Base-by-base conservation (phyloP, 2,329 filamentous ascomycete species). In the Scedosporium dehoogii region DNA sequence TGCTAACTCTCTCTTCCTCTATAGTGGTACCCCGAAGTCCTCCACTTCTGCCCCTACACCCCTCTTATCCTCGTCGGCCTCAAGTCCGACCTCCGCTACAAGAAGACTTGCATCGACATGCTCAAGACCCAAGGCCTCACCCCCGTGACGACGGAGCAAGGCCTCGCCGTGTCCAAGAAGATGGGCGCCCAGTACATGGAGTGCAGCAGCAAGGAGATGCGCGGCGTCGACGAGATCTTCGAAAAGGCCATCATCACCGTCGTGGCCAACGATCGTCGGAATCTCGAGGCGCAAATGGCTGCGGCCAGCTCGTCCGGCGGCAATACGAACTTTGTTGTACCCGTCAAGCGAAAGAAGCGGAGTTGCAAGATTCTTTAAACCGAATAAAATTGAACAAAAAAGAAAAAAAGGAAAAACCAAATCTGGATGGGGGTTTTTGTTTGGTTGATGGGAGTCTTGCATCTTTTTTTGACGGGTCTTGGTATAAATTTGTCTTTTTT, bases 21-120 rank as follows among this genome's bases (percentile, higher is more conserved):
- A 61, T 69, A 97, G 94, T 99, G 94, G 94, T 99, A 97, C 72
- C 94, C 94, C 64, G 94, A 99, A 80, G 94, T 99, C 70, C 86
- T 97, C 62, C 94, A 99, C 77, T 99, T 99, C 81, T 97, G 94
- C 78, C 94, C 94, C 16, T 96, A 94, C 70, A 97, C 93, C 1
- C 94, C 94, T 25, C 87, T 99, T 67, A 89, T 99, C 72, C 90
- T 99, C 62, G 90, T 97, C 68, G 94, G 93, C 64, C 87, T 99
- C 71, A 99, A 99, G 78, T 97, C 93, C 25, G 94, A 99, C 76
- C 87, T 99, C 64, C 92, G 94, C 70, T 85, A 88, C 78, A 97
- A 97, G 82, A 89, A 91, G 76, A 93, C 92, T 60, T 97, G 94
- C 77, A 96, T 97, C 76, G 94, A 99, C 73, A 92, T 99, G 74